Percentiles rank a stretch among this genome's conserved stretches.
Conservation (phyloP, 108 stramenopile species). For the Discostella stelligeroides region DNA sequence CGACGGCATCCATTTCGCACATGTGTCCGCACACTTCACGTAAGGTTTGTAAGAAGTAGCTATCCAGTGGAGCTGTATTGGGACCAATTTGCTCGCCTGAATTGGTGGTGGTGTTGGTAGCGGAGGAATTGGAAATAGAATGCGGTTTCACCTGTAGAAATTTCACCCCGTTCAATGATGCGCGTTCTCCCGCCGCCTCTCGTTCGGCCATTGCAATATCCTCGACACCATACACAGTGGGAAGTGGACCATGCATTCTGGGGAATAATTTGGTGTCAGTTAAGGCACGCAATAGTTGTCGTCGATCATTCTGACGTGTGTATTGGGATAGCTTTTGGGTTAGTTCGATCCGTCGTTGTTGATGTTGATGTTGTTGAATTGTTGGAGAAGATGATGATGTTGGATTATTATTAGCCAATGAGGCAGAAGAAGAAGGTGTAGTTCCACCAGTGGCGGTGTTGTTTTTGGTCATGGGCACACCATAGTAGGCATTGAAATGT, state of each 20-base stretch:
- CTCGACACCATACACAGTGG: slow-evolving; percentile 25
- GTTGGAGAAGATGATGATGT: too few species aligned
- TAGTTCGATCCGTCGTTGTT: too few species aligned
- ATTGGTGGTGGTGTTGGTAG: too few species aligned
- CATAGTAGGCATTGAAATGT: slow-evolving; percentile 22
- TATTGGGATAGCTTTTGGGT: slow-evolving; percentile 26
- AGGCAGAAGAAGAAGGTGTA: too few species aligned
- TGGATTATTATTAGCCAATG: too few species aligned
- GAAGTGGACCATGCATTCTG: slow-evolving; percentile 24
- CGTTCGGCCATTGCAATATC: slow-evolving; percentile 63
- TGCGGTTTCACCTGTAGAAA: slow-evolving; percentile 47
- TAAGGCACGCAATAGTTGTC: slow-evolving; percentile 30
- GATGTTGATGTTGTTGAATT: too few species aligned
- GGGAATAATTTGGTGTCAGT: slow-evolving; percentile 19
- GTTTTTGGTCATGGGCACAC: not conserved
- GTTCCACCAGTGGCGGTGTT: too few species aligned
- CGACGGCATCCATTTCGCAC: slow-evolving; percentile 55
- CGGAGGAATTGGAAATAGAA: too few species aligned
- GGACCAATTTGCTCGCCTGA: too few species aligned
- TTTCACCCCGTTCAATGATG: slow-evolving; percentile 62
- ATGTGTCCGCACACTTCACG: slow-evolving; percentile 53
- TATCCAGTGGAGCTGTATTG: slow-evolving; percentile 44
- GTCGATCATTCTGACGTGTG: slow-evolving; percentile 37
- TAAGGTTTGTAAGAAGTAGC: slow-evolving; percentile 52
- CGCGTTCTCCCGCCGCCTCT: slow-evolving; percentile 50